Evolutionary conservation across 2,329 filamentous ascomycete species (phyloP).

Genomic region (Westerdykella sp.): DNA sequence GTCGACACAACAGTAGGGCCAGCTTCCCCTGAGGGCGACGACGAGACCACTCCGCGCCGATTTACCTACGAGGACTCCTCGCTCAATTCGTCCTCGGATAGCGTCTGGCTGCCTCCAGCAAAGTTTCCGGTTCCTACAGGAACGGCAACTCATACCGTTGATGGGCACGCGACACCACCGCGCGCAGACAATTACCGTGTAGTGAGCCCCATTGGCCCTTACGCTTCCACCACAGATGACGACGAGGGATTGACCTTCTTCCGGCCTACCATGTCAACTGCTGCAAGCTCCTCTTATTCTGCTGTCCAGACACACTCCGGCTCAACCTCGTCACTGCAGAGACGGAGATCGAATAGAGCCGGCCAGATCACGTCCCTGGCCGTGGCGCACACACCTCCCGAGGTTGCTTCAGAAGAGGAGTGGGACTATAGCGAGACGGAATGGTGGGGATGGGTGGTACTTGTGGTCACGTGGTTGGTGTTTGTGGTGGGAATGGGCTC

Average conservation of each 20-base stretch:
- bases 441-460: constrained; percentile 95
- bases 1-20: constrained; percentile 4
- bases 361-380: constrained; percentile 20
- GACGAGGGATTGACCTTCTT: constrained; percentile 67
- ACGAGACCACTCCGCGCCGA: constrained; percentile 19
- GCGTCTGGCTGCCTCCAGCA: constrained; percentile 18
- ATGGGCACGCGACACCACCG: constrained; percentile 13
- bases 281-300: constrained; percentile 35
- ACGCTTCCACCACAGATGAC: constrained; percentile 75
- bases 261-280: constrained; percentile 34
- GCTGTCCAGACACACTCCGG: constrained; percentile 9
- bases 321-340: constrained; percentile 19
- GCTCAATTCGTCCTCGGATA: constrained; percentile 31
- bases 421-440: constrained; percentile 95
- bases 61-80: constrained; percentile 37
- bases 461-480: constrained; percentile 87
- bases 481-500: constrained; percentile 97
- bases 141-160: constrained; percentile 6
- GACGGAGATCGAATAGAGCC: constrained; percentile 27
- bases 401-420: constrained; percentile 43
- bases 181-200: constrained; percentile 34
- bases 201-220: constrained; percentile 50
- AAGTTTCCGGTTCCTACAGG: constrained; percentile 12
- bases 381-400: constrained; percentile 18
- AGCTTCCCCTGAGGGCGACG: constrained; percentile 6